Evolutionary conservation across 805 yeast species (phyloP), one percentile per base, ranked within the genome.

Genomic region (Ogataea zsoltii): DNA sequence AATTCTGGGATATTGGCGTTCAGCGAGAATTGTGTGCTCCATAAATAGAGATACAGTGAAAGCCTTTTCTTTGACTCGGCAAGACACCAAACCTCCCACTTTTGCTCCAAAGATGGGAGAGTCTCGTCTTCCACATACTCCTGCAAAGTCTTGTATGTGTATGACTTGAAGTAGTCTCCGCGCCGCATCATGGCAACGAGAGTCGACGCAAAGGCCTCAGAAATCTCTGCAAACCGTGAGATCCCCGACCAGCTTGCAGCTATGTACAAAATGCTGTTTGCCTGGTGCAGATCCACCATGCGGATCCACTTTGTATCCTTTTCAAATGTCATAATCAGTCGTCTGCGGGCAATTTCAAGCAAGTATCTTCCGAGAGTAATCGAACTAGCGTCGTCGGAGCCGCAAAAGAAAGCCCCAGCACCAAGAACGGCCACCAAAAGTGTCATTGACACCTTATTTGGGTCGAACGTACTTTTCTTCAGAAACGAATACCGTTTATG

Each of bases 171-270:
- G 23, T 44, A 38, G 29, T 44, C 43, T 13, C 43, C 43, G 4
- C 43, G 25, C 7, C 47, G 18, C 47, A 44, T 44, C 47, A 44
- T 44, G 33, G 47, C 47, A 6, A 37, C 40, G 6, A 44, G 7
- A 5, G 47, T 44, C 4, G 43, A 33, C 3, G 47, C 47, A 29
- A 44, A 44, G 3, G 47, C 47, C 25, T 44, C 47, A 4, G 47
- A 32, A 6, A 44, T 38, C 18, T 44, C 47, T 3, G 47, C 47
- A 38, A 23, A 38, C 16, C 47, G 18, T n/a, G 47, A 33, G n/a
- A 44, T 33, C n/a, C 47, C 47, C n/a, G 47, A 44, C 47, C 47
- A 44, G 35, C 47, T 44, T 4, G 33, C 26, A 2, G 43, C 15
- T 9, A 44, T 38, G 29, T 44, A 44, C 10, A 44, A 18, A 17